Base-by-base conservation (phyloP, 2,329 filamentous ascomycete genomes). In the Periconia digitata region DNA sequence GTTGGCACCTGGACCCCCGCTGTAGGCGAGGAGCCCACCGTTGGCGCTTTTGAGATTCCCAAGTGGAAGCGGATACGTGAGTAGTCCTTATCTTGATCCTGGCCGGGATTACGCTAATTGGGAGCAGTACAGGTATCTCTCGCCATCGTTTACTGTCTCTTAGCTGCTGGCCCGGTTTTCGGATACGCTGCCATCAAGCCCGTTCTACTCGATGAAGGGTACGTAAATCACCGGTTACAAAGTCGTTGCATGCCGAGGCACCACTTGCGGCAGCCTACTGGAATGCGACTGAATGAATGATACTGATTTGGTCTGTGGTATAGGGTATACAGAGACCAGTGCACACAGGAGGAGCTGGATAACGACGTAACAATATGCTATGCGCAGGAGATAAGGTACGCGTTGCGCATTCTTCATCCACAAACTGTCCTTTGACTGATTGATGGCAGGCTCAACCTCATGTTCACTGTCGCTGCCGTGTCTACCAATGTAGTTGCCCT, bases 401-500 rank as follows among this genome's bases (percentile, higher is more conserved):
- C 55, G 20, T 12, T 85, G 91, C 66, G 85, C 85, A 2, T 85
- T 89, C 18, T 12, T 27, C 8, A 92, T 91, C n/a, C 27, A 88
- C 42, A 71, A 78, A 27, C 94, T 89, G 27, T 12, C 27, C 63
- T 80, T 3, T 77, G 17, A 22, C 50, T 50, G 29, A 6, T 52
- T 44, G 69, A 79, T 40, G 78, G 82, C 82, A 79, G 77, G 50
- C 79, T 96, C 47, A 96, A 96, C 69, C 76, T 96, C 57, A 95
- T 95, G 89, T 96, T 96, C 76, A 95, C 90, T 6, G 81, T 91
- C 35, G 91, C 91, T 12, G 91, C 90, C 13, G 90, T 95, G 8
- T 87, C 83, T 6, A 95, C 91, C 34, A 96, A 96, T 62, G 87
- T 95, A 12, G 89, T 85, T 35, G 91, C 92, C 12, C 78, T 96